Base-by-base conservation (phyloP, 2,329 filamentous ascomycete genomes). In the Aspergillus hortae region DNA sequence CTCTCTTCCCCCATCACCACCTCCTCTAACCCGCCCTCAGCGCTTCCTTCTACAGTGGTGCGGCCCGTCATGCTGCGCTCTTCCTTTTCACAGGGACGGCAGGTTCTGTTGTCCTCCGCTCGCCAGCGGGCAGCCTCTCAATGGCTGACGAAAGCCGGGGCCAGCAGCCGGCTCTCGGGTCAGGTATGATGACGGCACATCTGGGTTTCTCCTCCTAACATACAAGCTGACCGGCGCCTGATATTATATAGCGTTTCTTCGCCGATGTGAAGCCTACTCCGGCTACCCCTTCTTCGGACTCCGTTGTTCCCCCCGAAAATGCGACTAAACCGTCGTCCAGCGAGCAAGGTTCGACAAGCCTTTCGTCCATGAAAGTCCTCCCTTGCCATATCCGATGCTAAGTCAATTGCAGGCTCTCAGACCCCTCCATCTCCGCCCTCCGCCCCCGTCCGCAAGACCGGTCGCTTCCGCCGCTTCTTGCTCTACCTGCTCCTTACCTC, bases 401-500 rank as follows among this genome's bases (percentile, higher is more conserved):
- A 74, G 42, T 61, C 67, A 42, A 48, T 66, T 66, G 57, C 74
- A 70, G 65, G 69, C 46, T 60, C 66, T 53, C 67, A 62, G 35
- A 32, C 72, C 36, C 65, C 69, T 46, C 65, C 65, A 17, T 66
- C 76, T 27, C 70, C 74, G 1, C 45, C 38, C 14, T 71, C 71
- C 58, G 74, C 62, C 62, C 77, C 65, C 72, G 78, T 77, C 76
- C 84, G 78, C 77, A 88, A 83, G 77, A 85, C 68, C 79, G 82
- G 89, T 57, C 84, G 88, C 53, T 83, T 96, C 68, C 82, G 89
- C 63, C 87, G 87, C 68, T 87, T 91, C 67, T 75, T 96, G 52
- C 75, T 92, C 59, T 89, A 88, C 49, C 74, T 96, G 45, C 76
- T 92, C 56, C 74, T 96, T 42, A 81, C 96, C 25, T 85, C 88